phyloP scores from a whole-genome alignment of 1,284 basidiomycete species.

The Inonotus hispidus region DNA sequence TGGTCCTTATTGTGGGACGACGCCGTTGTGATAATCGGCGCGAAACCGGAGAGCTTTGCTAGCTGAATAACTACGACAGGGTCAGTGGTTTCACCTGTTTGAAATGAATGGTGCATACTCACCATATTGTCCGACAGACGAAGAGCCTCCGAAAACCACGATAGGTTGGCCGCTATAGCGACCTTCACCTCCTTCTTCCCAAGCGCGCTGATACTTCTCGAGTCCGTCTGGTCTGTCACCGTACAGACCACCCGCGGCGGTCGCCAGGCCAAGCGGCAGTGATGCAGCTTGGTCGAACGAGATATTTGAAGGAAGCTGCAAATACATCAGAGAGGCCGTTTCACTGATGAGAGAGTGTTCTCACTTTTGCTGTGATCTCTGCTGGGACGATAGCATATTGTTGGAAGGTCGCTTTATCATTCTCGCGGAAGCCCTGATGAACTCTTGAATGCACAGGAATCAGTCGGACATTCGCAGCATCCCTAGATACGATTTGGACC shows the following conservation, averaged over 20 bases:
- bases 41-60: constrained; percentile 47
- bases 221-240: background rate
- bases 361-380: constrained; percentile 25
- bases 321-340: background rate
- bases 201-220: constrained; percentile 16
- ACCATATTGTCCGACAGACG: constrained; percentile 36
- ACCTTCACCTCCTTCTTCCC: constrained; percentile 24
- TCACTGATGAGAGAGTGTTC: background rate
- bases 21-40: constrained; percentile 48
- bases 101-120: constrained; percentile 19
- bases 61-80: constrained; percentile 33
- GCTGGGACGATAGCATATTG: constrained; percentile 25
- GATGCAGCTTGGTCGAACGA: constrained; percentile 33
- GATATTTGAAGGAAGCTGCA: constrained; percentile 28
- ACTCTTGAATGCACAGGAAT: constrained; percentile 13
- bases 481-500: background rate
- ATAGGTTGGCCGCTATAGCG: constrained; percentile 26
- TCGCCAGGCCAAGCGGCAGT: constrained; percentile 35
- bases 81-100: background rate
- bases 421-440: constrained; percentile 22
- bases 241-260: constrained; percentile 34
- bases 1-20: constrained; percentile 37
- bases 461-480: background rate
- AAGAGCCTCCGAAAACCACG: constrained; percentile 33
- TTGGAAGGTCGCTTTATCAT: constrained; percentile 25